Conservation (phyloP, 2,329 filamentous ascomycete species). For the Ophiocordyceps australis region DNA sequence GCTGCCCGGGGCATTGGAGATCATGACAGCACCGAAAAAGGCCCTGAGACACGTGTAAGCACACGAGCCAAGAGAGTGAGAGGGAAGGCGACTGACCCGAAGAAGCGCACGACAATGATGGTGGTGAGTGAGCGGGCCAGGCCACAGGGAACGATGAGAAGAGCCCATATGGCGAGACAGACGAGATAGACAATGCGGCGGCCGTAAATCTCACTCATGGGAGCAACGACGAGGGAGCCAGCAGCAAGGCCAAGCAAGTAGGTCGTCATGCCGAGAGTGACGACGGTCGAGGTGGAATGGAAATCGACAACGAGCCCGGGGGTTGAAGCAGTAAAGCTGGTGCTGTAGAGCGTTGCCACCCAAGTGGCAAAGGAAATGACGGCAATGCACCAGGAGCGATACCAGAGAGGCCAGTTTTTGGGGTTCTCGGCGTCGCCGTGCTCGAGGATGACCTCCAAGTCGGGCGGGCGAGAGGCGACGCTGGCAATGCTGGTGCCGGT, state of each 20-base stretch:
- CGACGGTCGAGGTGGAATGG: conserved; percentile 34
- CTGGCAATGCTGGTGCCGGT: conserved; percentile 23
- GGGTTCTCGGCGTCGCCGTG: conserved; percentile 47
- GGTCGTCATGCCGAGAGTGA: conserved; percentile 59
- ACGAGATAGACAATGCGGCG: conserved; percentile 50
- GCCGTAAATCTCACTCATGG: conserved; percentile 54
- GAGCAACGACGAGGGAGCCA: conserved; percentile 56
- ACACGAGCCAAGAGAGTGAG: no score
- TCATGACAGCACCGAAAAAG: conserved; percentile 54
- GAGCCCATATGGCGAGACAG: conserved; percentile 42
- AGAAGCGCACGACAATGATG: conserved; percentile 56
- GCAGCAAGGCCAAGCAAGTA: conserved; percentile 60
- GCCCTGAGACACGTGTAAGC: conserved; percentile 8
- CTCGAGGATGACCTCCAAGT: conserved; percentile 59
- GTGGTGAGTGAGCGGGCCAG: conserved; percentile 48
- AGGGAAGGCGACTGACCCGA: no score
- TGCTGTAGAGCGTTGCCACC: conserved; percentile 53
- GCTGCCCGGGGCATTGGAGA: conserved; percentile 67
- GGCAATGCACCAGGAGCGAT: conserved; percentile 22
- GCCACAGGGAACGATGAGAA: conserved; percentile 56
- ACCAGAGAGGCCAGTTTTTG: conserved; percentile 44
- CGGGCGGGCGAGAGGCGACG: conserved; percentile 25
- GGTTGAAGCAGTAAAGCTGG: conserved; percentile 58
- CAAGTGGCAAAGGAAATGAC: conserved; percentile 26
- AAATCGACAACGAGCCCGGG: conserved; percentile 53